Evolutionary conservation across 768 basidiomycete genomes (phyloP).

Genomic region (Saitozyma sp.): DNA sequence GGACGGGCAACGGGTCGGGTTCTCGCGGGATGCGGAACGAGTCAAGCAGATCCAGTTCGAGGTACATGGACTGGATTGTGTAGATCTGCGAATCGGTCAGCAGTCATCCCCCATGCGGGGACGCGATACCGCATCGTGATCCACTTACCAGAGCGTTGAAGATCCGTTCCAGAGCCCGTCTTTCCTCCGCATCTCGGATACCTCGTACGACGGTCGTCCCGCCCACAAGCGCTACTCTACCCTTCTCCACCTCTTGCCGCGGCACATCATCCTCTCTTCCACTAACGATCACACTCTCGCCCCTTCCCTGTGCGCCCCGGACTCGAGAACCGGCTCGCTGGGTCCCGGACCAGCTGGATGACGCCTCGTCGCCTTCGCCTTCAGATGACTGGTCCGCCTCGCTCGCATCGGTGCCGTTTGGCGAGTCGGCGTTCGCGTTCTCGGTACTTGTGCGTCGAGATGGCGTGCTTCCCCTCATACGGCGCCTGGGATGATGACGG

Average conservation of each 20-base stretch:
- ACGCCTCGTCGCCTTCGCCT: conserved; percentile 6
- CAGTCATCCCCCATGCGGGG: too few relatives aligned
- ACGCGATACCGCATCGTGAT: too few relatives aligned
- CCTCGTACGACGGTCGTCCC: conserved; percentile 38
- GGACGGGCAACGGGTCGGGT: conserved; percentile 18
- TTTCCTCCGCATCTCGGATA: conserved; percentile 16
- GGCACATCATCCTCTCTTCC: conserved; percentile 34
- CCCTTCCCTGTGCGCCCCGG: not conserved
- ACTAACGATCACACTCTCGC: conserved; percentile 14
- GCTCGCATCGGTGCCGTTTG: too few relatives aligned
- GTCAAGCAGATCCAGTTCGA: conserved; percentile 41
- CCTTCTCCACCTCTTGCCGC: conserved; percentile 2
- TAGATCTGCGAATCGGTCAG: conserved; percentile 23
- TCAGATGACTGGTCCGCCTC: conserved; percentile 7
- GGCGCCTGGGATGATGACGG: too few relatives aligned
- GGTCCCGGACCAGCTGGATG: conserved; percentile 29
- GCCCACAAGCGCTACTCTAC: conserved; percentile 27
- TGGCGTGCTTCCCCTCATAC: too few relatives aligned
- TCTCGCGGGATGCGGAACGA: conserved; percentile 37
- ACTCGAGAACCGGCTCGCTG: conserved; percentile 1
- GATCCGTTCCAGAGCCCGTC: conserved; percentile 26
- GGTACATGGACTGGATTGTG: conserved; percentile 30
- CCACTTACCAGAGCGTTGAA: conserved; percentile 31
- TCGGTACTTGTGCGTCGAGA: too few relatives aligned
- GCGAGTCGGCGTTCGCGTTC: too few relatives aligned